Evolutionary conservation across 495 filamentous ascomycete species (phyloP).

Genomic region (Hypoxylon intermedium): DNA sequence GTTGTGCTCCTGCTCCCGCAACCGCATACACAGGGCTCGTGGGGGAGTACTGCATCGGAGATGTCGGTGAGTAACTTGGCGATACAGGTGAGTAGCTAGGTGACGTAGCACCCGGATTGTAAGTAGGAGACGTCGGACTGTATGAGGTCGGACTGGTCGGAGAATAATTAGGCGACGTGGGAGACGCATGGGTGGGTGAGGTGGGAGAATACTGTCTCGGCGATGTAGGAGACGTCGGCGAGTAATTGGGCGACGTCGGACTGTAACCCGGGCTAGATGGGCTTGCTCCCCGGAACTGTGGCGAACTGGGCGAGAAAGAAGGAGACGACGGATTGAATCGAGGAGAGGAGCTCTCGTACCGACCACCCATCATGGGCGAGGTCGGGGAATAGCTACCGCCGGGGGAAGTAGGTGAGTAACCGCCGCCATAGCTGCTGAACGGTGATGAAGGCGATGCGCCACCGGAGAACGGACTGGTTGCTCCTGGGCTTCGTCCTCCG

Average conservation of each 20-base stretch:
- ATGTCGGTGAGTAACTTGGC: slow-evolving; percentile 72
- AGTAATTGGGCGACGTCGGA: slow-evolving; percentile 84
- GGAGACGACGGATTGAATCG: slow-evolving; percentile 78
- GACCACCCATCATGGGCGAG: slow-evolving; percentile 70
- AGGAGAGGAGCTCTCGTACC: slow-evolving; percentile 74
- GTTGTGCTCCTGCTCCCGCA: slow-evolving; percentile 60
- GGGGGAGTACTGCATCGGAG: slow-evolving; percentile 75
- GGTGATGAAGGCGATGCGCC: slow-evolving; percentile 76
- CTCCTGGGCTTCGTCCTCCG: slow-evolving; percentile 70
- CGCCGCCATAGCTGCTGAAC: slow-evolving; percentile 68
- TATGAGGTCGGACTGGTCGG: slow-evolving; percentile 62
- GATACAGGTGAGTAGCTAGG: slow-evolving; percentile 75
- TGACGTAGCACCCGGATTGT: slow-evolving; percentile 61
- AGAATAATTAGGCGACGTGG: slow-evolving; percentile 73
- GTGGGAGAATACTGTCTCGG: slow-evolving; percentile 69
- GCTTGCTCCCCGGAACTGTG: slow-evolving; percentile 63
- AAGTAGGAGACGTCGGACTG: slow-evolving; percentile 70
- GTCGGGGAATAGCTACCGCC: slow-evolving; percentile 78
- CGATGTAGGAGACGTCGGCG: slow-evolving; percentile 70
- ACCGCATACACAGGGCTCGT: slow-evolving; percentile 70
- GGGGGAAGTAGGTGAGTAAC: slow-evolving; percentile 70
- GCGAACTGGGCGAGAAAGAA: slow-evolving; percentile 85
- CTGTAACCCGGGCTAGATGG: slow-evolving; percentile 74
- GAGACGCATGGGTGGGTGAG: slow-evolving; percentile 60
- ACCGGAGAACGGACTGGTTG: slow-evolving; percentile 77